Evolutionary conservation across 805 yeast species (phyloP), one percentile per base, ranked within the genome.

Genomic region (Ogataea glucozyma): DNA sequence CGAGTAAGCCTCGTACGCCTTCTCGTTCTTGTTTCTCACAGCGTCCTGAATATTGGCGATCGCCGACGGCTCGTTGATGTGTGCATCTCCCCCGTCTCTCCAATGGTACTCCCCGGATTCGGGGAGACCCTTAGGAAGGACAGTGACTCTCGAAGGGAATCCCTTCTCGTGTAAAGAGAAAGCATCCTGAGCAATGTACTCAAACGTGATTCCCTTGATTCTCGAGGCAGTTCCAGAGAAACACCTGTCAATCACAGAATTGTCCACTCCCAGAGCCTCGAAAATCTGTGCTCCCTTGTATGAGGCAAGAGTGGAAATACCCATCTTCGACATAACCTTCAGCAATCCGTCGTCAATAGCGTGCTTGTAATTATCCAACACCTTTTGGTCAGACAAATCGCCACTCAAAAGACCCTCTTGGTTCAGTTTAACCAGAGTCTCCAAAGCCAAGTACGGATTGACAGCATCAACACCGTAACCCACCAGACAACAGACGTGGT

Each of bases 261-360:
- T 88, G 65, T 93, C 97, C 48, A 91, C 82, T 67, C 99, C 99
- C 48, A 91, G 73, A 38, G 96, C 96, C 69, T 91, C 99, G 64
- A 93, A 91, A 61, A 91, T 93, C 72, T 91, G 99, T 21, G 99
- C 99, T 67, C 98, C 98, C 71, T 91, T 91, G 71, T 91, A 91
- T n/a, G 97, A 88, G 10, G 97, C 97, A 64, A 91, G 74, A 22
- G 99, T 93, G 23, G 98, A 90, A 57, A 91, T 93, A 75, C 99
- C 99, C 98, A 91, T 93, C 75, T 93, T 91, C 26, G 97, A 88
- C 99, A 91, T 91, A 47, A 93, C 97, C 73, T 93, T 91, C 57
- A 88, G 72, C 56, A 91, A 84, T 68, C 98, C 98, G 42, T 88
- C 85, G 61, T 91, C 95, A 46, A 87, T 75, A 10, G 97, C 84